Percentiles rank a stretch among this genome's conserved stretches.
Evolutionary conservation across 2,329 filamentous ascomycete genomes (phyloP).

Genomic region (Drechslerella stenobrocha): DNA sequence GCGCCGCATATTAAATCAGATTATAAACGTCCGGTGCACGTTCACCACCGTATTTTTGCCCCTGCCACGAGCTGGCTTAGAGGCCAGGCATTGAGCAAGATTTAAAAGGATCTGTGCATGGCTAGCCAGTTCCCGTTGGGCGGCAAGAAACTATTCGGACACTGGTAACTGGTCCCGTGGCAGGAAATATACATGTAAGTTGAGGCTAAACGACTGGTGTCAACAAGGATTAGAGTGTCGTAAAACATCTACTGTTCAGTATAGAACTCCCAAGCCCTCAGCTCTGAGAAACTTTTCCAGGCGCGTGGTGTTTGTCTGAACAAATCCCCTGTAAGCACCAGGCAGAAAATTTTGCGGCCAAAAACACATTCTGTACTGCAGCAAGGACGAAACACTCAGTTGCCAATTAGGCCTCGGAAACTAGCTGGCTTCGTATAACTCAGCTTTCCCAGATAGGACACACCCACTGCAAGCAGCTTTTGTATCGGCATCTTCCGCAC

Average conservation of each 20-base stretch:
- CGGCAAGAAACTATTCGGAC: slow-evolving; percentile 10
- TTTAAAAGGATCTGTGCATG: slow-evolving; percentile 47
- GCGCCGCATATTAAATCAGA: slow-evolving; percentile 47
- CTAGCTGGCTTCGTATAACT: not conserved
- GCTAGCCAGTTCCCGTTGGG: slow-evolving; percentile 18
- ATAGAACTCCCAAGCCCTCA: slow-evolving; percentile 32
- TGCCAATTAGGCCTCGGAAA: not conserved
- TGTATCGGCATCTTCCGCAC: not conserved
- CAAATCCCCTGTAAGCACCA: too few species aligned
- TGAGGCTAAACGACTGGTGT: slow-evolving; percentile 46
- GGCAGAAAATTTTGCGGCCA: too few species aligned
- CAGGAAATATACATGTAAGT: slow-evolving; percentile 20
- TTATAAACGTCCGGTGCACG: slow-evolving; percentile 19
- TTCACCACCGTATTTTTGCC: too few species aligned
- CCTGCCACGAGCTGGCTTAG: too few species aligned
- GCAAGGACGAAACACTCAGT: not conserved
- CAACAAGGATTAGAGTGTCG: slow-evolving; percentile 32
- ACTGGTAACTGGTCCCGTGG: slow-evolving; percentile 1
- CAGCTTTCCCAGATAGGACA: not conserved
- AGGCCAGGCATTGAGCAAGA: slow-evolving; percentile 43
- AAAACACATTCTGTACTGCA: too few species aligned
- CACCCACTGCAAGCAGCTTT: not conserved
- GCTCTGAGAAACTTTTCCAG: not conserved
- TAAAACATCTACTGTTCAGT: slow-evolving; percentile 15
- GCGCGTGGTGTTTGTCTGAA: not conserved